Evolutionary conservation across 805 yeast species (phyloP), one percentile per base, ranked within the genome.

Genomic region (Starmerella lactis-condensi): DNA sequence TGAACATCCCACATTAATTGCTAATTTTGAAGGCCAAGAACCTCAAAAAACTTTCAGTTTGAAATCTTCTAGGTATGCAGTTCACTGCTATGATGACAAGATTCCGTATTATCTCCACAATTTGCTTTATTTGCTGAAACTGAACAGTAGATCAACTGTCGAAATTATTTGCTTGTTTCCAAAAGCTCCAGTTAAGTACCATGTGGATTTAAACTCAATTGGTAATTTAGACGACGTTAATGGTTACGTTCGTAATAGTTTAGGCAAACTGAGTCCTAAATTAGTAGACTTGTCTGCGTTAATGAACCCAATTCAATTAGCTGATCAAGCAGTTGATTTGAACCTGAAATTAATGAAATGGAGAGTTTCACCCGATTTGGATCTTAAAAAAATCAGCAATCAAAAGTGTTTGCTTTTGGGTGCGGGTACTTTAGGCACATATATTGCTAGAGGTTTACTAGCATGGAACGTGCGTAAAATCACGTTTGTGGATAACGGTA

Each of bases 381-480:
- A 89, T 46, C 58, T 89, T 28, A 83, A 77, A 5, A 47, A 55
- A 2, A 58, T 89, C 15, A 65, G 68, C 40, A 36, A 53, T 12
- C 65, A 74, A 8, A 73, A 64, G 40, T 75, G 83, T 23, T 53
- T 89, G 26, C 56, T 89, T 11, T 61, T 89, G n/a, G 99, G 99
- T 0, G 77, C 96, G 0, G 99, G 99, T 5, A 89, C 99, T 3
- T 60, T 91, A 6, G 99, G 98, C 0, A 75, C 91, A 36, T 85
- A 85, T 46, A 85, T 89, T 5, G 66, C 91, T 0, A 61, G 99
- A 33, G 75, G 77, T 0, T 54, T 89, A 18, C 50, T 89, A 51
- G 96, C 92, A 1, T 89, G 98, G 98, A 98, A 98, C 3, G 83
- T 83, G 1, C 58, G 79, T 28, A 60, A 69, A 22, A 73, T 89